Conservation (phyloP, 1,284 basidiomycete species). For the Rhodotorula sp. region DNA sequence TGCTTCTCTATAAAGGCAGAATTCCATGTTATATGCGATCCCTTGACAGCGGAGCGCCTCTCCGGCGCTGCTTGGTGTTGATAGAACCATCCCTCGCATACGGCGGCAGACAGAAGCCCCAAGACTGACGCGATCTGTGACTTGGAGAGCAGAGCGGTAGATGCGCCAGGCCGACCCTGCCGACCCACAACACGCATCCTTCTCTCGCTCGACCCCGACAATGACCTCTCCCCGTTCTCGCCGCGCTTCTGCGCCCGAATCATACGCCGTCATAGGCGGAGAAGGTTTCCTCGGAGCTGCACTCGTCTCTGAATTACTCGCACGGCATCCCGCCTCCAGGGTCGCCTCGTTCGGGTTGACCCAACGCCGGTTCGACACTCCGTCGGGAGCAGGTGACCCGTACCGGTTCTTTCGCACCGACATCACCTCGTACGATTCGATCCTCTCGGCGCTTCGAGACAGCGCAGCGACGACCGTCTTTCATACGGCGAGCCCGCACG, state of each 20-base stretch:
- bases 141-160: background rate
- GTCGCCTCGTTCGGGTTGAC: slow-evolving; percentile 69
- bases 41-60: background rate
- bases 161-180: background rate
- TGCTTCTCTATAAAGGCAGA: no score
- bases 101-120: background rate
- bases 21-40: no score
- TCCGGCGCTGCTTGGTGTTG: background rate
- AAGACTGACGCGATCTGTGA: background rate
- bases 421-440: slow-evolving; percentile 70
- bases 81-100: background rate
- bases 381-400: slow-evolving; percentile 48
- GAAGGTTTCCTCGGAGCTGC: slow-evolving; percentile 78
- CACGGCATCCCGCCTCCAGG: slow-evolving; percentile 66
- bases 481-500: slow-evolving; percentile 85
- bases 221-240: background rate
- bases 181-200: background rate
- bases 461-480: slow-evolving; percentile 82
- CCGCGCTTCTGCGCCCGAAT: slow-evolving; percentile 15
- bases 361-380: slow-evolving; percentile 61
- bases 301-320: slow-evolving; percentile 76
- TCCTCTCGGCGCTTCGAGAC: slow-evolving; percentile 68
- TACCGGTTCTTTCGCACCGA: slow-evolving; percentile 54
- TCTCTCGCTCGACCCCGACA: no score
- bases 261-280: slow-evolving; percentile 39